These are phyloP conservation scores for Candida chauliodis DNA, from an alignment of 805 yeast genomes.

Conservation along the genomic window DNA sequence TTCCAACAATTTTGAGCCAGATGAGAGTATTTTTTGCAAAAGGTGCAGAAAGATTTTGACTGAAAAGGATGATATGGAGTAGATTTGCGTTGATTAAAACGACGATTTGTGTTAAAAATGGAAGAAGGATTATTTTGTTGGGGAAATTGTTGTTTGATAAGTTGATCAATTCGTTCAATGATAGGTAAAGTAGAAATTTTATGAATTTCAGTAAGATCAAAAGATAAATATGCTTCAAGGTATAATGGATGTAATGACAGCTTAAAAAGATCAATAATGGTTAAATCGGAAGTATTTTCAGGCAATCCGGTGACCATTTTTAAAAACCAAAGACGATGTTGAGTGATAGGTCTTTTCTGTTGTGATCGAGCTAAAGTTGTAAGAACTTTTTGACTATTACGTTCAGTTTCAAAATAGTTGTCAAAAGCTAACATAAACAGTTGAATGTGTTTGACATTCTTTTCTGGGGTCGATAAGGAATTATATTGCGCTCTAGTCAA, in stretches of 20 bases:
- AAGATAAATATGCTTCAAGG: background rate
- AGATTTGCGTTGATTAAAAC: too few species aligned
- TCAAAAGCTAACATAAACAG: background rate
- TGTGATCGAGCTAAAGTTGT: background rate
- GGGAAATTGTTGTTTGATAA: too few species aligned
- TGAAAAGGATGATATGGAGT: too few species aligned
- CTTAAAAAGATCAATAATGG: background rate
- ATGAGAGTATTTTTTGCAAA: too few species aligned
- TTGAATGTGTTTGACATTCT: background rate
- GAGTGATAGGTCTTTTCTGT: background rate
- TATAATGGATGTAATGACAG: background rate
- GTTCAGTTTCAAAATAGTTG: background rate
- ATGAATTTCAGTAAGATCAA: too few species aligned
- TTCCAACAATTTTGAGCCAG: too few species aligned
- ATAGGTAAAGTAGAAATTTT: too few species aligned
- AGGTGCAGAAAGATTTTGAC: too few species aligned
- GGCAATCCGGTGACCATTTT: background rate
- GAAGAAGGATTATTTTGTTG: too few species aligned
- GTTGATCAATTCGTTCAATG: too few species aligned
- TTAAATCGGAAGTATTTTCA: background rate
- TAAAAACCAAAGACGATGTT: background rate
- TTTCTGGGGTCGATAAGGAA: background rate
- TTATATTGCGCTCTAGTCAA: background rate
- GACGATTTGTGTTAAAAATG: too few species aligned
- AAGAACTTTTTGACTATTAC: background rate